Evolutionary conservation across 768 basidiomycete genomes (phyloP).

Genomic region (Hebeloma cylindrosporum): DNA sequence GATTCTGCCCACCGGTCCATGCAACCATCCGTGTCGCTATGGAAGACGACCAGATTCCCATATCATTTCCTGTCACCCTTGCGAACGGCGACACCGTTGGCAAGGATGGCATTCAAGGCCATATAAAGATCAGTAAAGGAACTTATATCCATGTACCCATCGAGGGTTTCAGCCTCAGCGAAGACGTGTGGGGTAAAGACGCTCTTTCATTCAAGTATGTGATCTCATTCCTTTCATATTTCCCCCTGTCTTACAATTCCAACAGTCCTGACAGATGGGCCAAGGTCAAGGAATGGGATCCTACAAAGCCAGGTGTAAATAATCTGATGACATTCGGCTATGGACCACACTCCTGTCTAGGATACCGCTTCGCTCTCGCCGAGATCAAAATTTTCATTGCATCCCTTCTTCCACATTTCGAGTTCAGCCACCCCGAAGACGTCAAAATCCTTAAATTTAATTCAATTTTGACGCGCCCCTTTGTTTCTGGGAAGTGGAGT

Average conservation of each 20-base stretch:
- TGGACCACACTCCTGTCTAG: conserved; percentile 51
- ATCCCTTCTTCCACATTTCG: conserved; percentile 43
- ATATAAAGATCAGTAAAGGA: conserved; percentile 50
- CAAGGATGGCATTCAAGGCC: conserved; percentile 27
- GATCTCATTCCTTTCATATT: background rate
- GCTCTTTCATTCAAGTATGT: conserved; percentile 54
- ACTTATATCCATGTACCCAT: conserved; percentile 58
- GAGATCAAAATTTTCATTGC: conserved; percentile 55
- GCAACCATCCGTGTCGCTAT: conserved; percentile 58
- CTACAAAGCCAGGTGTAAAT: conserved; percentile 45
- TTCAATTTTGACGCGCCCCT: conserved; percentile 50
- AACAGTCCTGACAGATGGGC: conserved; percentile 56
- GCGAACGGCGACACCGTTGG: conserved; percentile 37
- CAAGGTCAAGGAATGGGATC: conserved; percentile 36
- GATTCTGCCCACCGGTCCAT: conserved; percentile 57
- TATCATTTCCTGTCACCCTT: conserved; percentile 44
- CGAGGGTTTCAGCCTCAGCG: conserved; percentile 51
- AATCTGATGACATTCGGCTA: conserved; percentile 56
- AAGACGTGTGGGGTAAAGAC: conserved; percentile 57
- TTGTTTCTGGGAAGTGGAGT: conserved; percentile 40
- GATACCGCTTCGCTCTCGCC: conserved; percentile 45
- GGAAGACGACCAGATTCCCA: conserved; percentile 52
- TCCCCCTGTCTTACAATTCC: conserved; percentile 2
- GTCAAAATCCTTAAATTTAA: conserved; percentile 47
- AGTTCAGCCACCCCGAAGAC: conserved; percentile 42